Conservation (phyloP, 495 filamentous ascomycete genomes). For the Hypoxylon intermedium region DNA sequence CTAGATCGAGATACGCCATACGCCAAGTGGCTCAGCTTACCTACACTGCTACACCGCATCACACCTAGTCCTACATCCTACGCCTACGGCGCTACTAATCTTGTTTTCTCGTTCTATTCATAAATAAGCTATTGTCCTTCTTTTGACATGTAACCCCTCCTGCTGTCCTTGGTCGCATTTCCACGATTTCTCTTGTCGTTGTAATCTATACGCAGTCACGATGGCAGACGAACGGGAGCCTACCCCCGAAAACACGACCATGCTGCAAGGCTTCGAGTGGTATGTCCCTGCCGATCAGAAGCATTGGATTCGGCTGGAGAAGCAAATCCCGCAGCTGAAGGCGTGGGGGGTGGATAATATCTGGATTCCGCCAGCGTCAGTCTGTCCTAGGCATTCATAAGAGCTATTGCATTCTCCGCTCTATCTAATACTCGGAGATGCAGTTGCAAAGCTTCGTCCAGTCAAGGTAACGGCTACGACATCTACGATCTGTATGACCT, state of each 20-base stretch:
- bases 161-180: background rate
- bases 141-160: too few species aligned
- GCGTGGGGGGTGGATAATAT: slow-evolving; percentile 68
- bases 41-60: too few species aligned
- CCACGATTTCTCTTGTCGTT: background rate
- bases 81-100: background rate
- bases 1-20: too few species aligned
- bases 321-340: slow-evolving; percentile 62
- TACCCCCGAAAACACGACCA: slow-evolving; percentile 60
- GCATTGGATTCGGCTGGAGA: slow-evolving; percentile 68
- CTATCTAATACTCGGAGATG: background rate
- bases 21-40: too few species aligned
- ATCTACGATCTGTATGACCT: slow-evolving; percentile 61
- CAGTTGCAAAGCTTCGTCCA: slow-evolving; percentile 69
- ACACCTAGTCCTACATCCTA: too few species aligned
- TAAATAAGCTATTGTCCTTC: background rate
- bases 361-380: slow-evolving; percentile 53
- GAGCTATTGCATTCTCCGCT: background rate
- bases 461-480: slow-evolving; percentile 59
- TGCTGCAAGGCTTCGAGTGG: slow-evolving; percentile 81
- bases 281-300: slow-evolving; percentile 68
- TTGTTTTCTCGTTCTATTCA: too few species aligned
- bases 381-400: background rate
- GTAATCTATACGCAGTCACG: background rate
- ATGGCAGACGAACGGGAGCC: slow-evolving; percentile 2